Base-by-base conservation (phyloP, 768 basidiomycete genomes). In the Russula abietina region DNA sequence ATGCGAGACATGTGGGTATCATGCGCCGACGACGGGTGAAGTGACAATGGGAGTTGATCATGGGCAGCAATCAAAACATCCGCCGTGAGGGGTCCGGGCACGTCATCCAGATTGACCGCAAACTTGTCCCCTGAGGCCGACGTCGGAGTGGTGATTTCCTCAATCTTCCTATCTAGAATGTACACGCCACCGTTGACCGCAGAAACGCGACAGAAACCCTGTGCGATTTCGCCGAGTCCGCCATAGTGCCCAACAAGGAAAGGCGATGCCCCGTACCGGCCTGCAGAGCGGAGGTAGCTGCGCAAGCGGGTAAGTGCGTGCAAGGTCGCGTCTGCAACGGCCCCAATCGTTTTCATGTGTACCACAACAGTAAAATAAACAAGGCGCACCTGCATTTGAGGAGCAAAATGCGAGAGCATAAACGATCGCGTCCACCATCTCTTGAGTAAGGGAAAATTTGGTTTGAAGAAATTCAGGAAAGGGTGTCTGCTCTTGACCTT, bases 221-320 rank as follows among this genome's bases (percentile, higher is more conserved):
- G 96, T 0, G 89, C 82, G 12, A 98, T 85, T 70, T 98, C 96
- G 5, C 96, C 96, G 0, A 88, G 79, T 22, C 93, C 91, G 19
- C 96, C 96, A 71, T 97, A 98, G 68, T 97, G 93, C 0, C 93
- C 93, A n/a, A 98, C 79, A 17, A 98, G 82, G 75, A 93, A 98
- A 1, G 94, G 85, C 0, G 85, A 85, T n/a, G 74, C 81, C 73
- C 95, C 95, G 70, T 97, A 98, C 33, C 91, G 81, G 3, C 95
- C 94, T 19, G 84, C 75, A 0, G 93, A 91, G 53, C 79, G 85
- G 16, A 98, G 78, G 71, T 90, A 93, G 26, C 78, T 75, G 8
- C 86, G 83, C 12, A 94, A 75, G 8, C 94, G 86, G n/a, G 73
- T 72, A 9, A 98, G 74, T 2, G 89, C 83, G 1, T 81, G 79